A percentile compares a stretch with the other conserved stretches of the same genome.
Evolutionary conservation across 495 filamentous ascomycete genomes (phyloP).

Genomic region (Penicillium flavigenum): DNA sequence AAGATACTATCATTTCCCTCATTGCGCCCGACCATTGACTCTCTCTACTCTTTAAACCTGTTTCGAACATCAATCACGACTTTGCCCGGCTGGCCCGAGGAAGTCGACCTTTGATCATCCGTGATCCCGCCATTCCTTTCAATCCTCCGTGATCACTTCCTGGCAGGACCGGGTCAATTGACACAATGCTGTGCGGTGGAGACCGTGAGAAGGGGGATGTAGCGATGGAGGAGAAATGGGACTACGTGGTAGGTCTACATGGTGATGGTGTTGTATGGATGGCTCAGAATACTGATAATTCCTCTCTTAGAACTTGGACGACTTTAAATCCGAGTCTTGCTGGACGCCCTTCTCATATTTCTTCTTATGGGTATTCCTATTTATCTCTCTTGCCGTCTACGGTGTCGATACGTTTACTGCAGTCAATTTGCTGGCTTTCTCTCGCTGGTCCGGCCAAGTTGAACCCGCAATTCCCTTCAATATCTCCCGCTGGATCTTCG

Average conservation of each 20-base stretch:
- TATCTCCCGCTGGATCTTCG: slow-evolving; percentile 86
- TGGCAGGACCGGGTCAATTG: slow-evolving; percentile 37
- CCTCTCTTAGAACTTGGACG: slow-evolving; percentile 71
- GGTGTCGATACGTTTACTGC: slow-evolving; percentile 89
- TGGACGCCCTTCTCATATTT: slow-evolving; percentile 76
- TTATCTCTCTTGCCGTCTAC: slow-evolving; percentile 82
- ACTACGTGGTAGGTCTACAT: slow-evolving; percentile 72
- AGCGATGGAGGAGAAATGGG: slow-evolving; percentile 84
- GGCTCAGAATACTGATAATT: slow-evolving; percentile 14
- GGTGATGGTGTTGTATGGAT: not conserved
- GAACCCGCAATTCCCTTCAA: slow-evolving; percentile 66
- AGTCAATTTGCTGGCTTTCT: slow-evolving; percentile 82
- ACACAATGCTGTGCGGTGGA: slow-evolving; percentile 70
- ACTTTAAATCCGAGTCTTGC: slow-evolving; percentile 82
- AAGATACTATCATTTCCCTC: slow-evolving; percentile 18
- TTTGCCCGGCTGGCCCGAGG: slow-evolving; percentile 46
- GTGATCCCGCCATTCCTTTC: slow-evolving; percentile 13
- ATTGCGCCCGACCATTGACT: slow-evolving; percentile 9
- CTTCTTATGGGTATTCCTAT: slow-evolving; percentile 74
- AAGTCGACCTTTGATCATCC: slow-evolving; percentile 27
- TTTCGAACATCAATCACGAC: slow-evolving; percentile 25
- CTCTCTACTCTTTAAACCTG: slow-evolving; percentile 13
- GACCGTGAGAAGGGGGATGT: slow-evolving; percentile 68
- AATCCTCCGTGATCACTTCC: slow-evolving; percentile 17
- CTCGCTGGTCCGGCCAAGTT: slow-evolving; percentile 66